Conservation (phyloP, 768 basidiomycete genomes). For the Kwoniella sp. region DNA sequence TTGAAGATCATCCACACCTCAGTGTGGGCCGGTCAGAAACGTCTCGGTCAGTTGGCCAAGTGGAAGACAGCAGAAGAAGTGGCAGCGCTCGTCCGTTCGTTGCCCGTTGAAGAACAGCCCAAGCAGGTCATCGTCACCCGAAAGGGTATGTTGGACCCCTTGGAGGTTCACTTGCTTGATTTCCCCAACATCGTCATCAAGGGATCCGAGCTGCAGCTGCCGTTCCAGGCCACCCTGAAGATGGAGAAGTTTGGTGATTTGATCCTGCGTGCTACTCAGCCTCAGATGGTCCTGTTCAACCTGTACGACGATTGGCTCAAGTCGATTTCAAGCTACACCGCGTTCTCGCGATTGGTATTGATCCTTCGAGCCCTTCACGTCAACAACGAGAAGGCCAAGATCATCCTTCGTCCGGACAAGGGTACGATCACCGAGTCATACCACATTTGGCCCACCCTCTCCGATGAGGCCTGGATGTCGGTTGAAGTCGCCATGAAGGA, state of each 20-base stretch:
- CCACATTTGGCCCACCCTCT: constrained; percentile 59
- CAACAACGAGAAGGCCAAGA: constrained; percentile 99
- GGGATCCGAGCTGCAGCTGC: constrained; percentile 93
- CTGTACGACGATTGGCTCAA: constrained; percentile 99
- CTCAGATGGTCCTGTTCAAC: constrained; percentile 98
- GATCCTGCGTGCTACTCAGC: constrained; percentile 92
- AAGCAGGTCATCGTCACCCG: constrained; percentile 99
- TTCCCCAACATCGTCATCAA: constrained; percentile 99
- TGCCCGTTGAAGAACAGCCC: constrained; percentile 99
- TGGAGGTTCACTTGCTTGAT: constrained; percentile 97
- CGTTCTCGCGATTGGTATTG: constrained; percentile 96
- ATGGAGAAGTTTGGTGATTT: constrained; percentile 99
- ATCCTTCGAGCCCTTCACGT: constrained; percentile 94
- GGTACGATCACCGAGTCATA: constrained; percentile 94
- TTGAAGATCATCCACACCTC: constrained; percentile 99
- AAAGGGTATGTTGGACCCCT: constrained; percentile 93
- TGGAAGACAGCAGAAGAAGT: constrained; percentile 97
- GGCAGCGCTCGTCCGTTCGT: constrained; percentile 88
- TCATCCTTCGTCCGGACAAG: constrained; percentile 95
- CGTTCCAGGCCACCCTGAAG: constrained; percentile 99
- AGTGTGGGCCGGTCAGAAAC: constrained; percentile 99
- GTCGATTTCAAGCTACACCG: constrained; percentile 97
- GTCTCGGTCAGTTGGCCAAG: constrained; percentile 97
- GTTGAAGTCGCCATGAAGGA: constrained; percentile 97
- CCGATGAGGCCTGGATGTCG: constrained; percentile 9